Evolutionary conservation across 257 asterid species (phyloP), one percentile per base, ranked within the genome.

Genomic region (Salvia miltiorrhiza): DNA sequence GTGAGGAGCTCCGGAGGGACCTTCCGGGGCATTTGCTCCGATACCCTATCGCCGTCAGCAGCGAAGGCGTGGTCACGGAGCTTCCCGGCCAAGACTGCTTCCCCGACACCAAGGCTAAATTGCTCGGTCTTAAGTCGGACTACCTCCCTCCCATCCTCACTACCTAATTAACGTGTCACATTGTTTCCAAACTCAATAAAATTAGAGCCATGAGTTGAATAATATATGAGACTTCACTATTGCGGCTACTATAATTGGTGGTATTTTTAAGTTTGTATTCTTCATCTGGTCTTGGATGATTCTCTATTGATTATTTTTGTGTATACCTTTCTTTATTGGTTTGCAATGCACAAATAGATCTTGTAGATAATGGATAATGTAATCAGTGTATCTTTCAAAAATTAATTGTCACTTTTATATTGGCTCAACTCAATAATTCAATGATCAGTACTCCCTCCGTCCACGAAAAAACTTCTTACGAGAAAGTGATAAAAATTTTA

Each of bases 101-200:
- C 70, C 96, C 96, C 0, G 92, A 88, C 67, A 86, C 94, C 3
- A 82, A 85, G 63, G 97, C 97, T 43, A 84, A 76, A 1, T 65
- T 86, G 23, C 86, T 90, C 1, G 97, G 97, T 9, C 65, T 85
- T 3, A 77, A 79, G 56, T 86, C 96, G 1, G 95, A 88, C 78
- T 85, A 82, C 60, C 83, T 90, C 41, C 96, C 96, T 0, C 92
- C 95, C 1, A 90, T 90, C 73, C 90, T 90, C 39, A 88, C 96
- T 5, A 83, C 92, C 47, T 90, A 82, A 81, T 37, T n/a, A n/a
- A n/a, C n/a, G 17, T 6, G 6, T 24, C 43, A 37, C 9, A 8
- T 69, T 35, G 20, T 30, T 33, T 44, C 23, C 54, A 60, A 45
- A 19, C 14, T 8, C 67, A 79, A 68, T 64, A 69, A 63, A 59